Base-by-base conservation (phyloP, 805 yeast genomes). In the Ogataea methanolica region DNA sequence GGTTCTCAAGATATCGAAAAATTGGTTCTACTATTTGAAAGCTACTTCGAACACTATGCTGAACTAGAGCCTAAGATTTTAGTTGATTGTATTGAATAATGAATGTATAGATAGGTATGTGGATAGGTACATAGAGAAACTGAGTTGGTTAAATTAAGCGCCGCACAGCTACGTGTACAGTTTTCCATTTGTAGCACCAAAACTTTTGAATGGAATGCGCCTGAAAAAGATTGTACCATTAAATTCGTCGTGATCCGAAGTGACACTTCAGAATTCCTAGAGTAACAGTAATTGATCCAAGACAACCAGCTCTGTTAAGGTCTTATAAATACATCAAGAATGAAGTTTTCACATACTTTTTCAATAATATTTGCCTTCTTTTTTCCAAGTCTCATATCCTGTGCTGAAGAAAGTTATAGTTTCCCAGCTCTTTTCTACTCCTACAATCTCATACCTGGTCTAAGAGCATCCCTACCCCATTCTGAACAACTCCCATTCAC, bases 1-100 rank as follows among this genome's bases (percentile, higher is more conserved):
- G 96, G 96, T 19, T 67, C 87, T 19, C 71, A 69, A 42, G 98
- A 91, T 68, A 72, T 92, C 29, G 82, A 72, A 42, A 71, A 75
- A 49, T 79, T 88, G 50, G 76, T 81, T 39, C 67, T 68, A 41
- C 70, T 91, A 51, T 89, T 86, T 62, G 73, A 70, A 52, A 73
- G 80, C 21, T 91, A 76, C 62, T 89, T 80, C 61, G 76, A 72
- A 51, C 58, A 70, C 43, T 80, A 60, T 43, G 60, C 60, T 34
- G 50, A 56, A 2, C 51, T 76, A 36, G 81, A 77, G 56, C 55
- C 70, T 19, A 67, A 64, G 23, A 72, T 78, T 41, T 40, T 70
- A n/a, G 72, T 76, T 39, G 70, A 70, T 41, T 55, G 47, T 17
- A 39, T 50, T 14, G 51, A 51, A 26, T 26, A 29, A 7, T 41